Evolutionary conservation across 225 moss, liverwort and hornwort genomes (phyloP).

Genomic region (Sphagnum tenellum): DNA sequence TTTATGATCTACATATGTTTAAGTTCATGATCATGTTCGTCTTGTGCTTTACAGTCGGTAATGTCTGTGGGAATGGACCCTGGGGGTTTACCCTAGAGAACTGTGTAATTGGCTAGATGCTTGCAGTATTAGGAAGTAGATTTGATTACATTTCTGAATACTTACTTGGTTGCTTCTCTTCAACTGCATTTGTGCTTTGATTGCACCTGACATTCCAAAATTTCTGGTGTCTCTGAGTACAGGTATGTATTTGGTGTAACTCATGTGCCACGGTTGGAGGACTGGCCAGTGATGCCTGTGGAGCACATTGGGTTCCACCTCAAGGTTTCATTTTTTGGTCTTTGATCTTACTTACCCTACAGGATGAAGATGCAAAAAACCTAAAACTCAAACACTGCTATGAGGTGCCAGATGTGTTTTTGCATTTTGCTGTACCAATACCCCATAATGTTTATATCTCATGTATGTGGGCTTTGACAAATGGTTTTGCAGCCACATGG

Average conservation of each 20-base stretch:
- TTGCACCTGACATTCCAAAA: too few species aligned
- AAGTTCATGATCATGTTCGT: too few species aligned
- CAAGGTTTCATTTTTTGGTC: conserved; percentile 19
- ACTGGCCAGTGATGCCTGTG: conserved; percentile 99
- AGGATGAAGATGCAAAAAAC: not conserved
- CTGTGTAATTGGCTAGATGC: too few species aligned
- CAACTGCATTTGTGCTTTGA: too few species aligned
- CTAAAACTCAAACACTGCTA: not conserved
- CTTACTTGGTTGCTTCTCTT: too few species aligned
- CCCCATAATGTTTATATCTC: not conserved
- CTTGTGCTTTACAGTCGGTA: too few species aligned
- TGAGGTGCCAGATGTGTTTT: not conserved
- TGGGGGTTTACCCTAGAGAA: too few species aligned
- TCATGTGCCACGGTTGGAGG: conserved; percentile 89
- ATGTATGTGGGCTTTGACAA: not conserved
- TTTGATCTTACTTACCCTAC: not conserved
- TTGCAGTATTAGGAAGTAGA: too few species aligned
- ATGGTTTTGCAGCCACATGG: conserved; percentile 68
- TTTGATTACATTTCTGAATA: too few species aligned
- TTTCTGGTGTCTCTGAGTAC: not conserved
- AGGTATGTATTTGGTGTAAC: conserved; percentile 98
- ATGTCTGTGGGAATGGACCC: too few species aligned
- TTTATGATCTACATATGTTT: too few species aligned
- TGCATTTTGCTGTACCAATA: not conserved
- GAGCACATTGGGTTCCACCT: conserved; percentile 90